Conservation (phyloP, 306 rosid genomes). For the Rosa persica region DNA sequence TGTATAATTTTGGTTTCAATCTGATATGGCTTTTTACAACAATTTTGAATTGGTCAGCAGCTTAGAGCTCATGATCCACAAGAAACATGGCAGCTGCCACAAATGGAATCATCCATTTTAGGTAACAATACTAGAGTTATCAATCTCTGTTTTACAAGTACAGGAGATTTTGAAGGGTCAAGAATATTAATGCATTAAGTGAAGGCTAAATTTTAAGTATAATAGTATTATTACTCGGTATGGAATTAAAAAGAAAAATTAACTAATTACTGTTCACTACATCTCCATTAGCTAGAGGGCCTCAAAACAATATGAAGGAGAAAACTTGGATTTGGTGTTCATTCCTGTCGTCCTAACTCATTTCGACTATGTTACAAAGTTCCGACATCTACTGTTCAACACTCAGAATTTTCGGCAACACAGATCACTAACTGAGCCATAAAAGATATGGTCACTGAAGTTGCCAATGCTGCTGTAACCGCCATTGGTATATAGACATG, state of each 20-base stretch:
- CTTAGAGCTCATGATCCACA: neutral
- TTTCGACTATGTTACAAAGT: conserved; percentile 38
- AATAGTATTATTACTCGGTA: neutral
- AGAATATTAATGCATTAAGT: neutral
- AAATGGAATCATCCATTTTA: neutral
- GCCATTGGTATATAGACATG: conserved; percentile 10
- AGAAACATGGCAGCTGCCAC: neutral
- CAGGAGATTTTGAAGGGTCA: neutral
- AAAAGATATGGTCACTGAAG: conserved; percentile 1
- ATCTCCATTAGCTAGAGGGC: neutral
- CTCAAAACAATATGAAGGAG: neutral
- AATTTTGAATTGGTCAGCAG: neutral
- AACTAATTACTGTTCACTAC: neutral
- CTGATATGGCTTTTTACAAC: neutral
- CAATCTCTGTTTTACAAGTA: neutral
- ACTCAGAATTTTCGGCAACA: conserved; percentile 20
- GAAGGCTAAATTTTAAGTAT: neutral
- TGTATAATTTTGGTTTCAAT: neutral
- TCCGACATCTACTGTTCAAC: conserved; percentile 31
- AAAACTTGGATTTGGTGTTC: conserved; percentile 10
- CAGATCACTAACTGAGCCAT: conserved; percentile 17
- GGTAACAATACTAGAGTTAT: neutral
- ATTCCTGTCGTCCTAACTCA: conserved; percentile 28
- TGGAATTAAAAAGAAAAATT: neutral
- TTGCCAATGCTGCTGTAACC: neutral